Conservation (phyloP, 305 asterid genomes). For the Fraxinus albicans region DNA sequence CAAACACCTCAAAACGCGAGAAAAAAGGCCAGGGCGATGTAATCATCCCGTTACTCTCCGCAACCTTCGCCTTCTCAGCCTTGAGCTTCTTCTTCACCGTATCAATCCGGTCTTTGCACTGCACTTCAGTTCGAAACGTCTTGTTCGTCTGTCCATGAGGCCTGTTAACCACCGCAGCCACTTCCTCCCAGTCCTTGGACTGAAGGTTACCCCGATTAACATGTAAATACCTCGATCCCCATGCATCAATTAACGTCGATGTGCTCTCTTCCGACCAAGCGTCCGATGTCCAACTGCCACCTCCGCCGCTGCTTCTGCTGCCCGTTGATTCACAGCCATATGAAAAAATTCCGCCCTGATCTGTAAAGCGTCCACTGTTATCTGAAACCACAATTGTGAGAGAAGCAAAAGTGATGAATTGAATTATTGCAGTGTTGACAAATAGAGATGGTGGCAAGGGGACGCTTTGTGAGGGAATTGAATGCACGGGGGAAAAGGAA, state of each 20-base stretch:
- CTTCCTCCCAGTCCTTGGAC: slow-evolving; percentile 88
- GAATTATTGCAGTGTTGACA: no score
- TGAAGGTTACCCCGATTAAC: slow-evolving; percentile 89
- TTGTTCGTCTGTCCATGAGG: slow-evolving; percentile 60
- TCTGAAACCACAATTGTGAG: no score
- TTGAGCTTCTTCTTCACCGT: slow-evolving; percentile 48
- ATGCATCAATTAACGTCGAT: slow-evolving; percentile 70
- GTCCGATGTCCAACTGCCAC: no score
- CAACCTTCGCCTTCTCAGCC: slow-evolving; percentile 38
- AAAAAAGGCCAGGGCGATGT: slow-evolving; percentile 44
- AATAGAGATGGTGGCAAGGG: no score
- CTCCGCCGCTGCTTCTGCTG: no score
- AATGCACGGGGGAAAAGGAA: no score
- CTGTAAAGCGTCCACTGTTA: no score
- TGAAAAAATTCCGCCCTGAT: no score
- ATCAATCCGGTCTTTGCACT: slow-evolving; percentile 51
- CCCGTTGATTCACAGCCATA: no score
- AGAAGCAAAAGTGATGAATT: no score
- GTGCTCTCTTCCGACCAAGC: slow-evolving; percentile 87
- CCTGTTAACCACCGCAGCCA: slow-evolving; percentile 67
- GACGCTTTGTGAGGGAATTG: no score
- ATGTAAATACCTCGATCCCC: slow-evolving; percentile 76
- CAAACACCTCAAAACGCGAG: slow-evolving; percentile 26
- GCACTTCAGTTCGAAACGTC: slow-evolving; percentile 35
- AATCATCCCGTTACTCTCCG: slow-evolving; percentile 36